These are phyloP conservation scores for Russula griseocarnosa DNA, from an alignment of 768 basidiomycete species.

Conservation along the genomic window DNA sequence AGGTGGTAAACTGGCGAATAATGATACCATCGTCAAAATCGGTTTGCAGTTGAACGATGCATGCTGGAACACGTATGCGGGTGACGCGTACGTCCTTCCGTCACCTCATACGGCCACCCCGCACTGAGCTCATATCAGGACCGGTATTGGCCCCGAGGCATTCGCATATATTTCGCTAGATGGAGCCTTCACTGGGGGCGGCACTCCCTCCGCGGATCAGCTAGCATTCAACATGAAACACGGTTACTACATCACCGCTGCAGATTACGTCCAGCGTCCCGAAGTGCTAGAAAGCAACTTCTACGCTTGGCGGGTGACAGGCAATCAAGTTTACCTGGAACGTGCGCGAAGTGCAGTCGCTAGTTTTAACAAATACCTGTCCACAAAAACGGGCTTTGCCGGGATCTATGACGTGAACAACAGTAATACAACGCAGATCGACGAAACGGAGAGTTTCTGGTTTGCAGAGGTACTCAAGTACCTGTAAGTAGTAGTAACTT, in stretches of 20 bases:
- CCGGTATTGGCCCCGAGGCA: constrained; percentile 69
- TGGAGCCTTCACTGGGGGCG: constrained; percentile 56
- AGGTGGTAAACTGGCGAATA: constrained; percentile 68
- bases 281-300: constrained; percentile 81
- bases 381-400: constrained; percentile 46
- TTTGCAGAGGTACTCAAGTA: constrained; percentile 78
- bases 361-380: constrained; percentile 56
- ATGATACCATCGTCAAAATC: constrained; percentile 61
- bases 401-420: constrained; percentile 57
- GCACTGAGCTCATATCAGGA: constrained; percentile 40
- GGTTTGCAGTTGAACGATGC: constrained; percentile 62
- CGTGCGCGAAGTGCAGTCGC: constrained; percentile 55
- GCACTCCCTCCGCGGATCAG: constrained; percentile 38
- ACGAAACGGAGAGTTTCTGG: constrained; percentile 67
- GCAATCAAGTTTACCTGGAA: constrained; percentile 61
- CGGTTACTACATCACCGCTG: constrained; percentile 59
- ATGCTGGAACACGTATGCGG: constrained; percentile 79
- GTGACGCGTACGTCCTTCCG: constrained; percentile 51
- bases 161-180: constrained; percentile 63
- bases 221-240: constrained; percentile 53
- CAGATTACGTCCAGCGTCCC: constrained; percentile 61
- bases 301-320: constrained; percentile 72
- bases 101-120: background rate
- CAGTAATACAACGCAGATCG: constrained; percentile 39
- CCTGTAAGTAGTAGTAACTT: too few species aligned